phyloP scores from a whole-genome alignment of 306 rosid genomes.

The Pterocarpus macrocarpus region DNA sequence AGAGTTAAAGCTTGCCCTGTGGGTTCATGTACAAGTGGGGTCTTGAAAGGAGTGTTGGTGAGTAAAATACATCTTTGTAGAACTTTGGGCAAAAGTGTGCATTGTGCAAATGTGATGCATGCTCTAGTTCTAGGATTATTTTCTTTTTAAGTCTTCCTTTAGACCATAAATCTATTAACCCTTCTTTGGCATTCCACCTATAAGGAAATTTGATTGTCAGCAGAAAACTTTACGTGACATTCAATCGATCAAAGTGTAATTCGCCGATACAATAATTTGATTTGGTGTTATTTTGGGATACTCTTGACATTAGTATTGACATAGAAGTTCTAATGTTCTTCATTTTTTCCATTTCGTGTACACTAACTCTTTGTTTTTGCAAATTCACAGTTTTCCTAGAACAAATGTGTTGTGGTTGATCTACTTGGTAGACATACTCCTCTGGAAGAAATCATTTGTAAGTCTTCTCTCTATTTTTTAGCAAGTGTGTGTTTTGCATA shows the following conservation, averaged over 20 bases:
- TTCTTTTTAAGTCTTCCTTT: constrained; percentile 1
- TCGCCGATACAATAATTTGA: not conserved
- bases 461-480: constrained; percentile 52
- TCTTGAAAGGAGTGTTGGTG: not conserved
- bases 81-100: not conserved
- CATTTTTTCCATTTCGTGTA: constrained; percentile 4
- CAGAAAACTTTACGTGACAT: not conserved
- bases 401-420: constrained; percentile 91
- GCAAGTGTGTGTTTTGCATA: constrained; percentile 15
- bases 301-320: constrained; percentile 18
- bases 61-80: not conserved
- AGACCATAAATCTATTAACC: constrained; percentile 3
- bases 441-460: constrained; percentile 90
- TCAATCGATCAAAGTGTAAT: not conserved
- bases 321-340: constrained; percentile 5
- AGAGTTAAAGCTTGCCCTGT: constrained; percentile 6
- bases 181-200: constrained; percentile 13
- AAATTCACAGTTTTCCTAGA: constrained; percentile 79
- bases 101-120: not conserved
- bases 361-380: constrained; percentile 41
- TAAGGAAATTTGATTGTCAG: not conserved
- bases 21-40: not conserved
- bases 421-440: constrained; percentile 85
- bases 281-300: constrained; percentile 3
- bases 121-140: not conserved